A percentile compares a stretch with the other conserved stretches of the same genome.
Evolutionary conservation across 163 green algal species (phyloP).

Genomic region (Prototheca wickerhamii): DNA sequence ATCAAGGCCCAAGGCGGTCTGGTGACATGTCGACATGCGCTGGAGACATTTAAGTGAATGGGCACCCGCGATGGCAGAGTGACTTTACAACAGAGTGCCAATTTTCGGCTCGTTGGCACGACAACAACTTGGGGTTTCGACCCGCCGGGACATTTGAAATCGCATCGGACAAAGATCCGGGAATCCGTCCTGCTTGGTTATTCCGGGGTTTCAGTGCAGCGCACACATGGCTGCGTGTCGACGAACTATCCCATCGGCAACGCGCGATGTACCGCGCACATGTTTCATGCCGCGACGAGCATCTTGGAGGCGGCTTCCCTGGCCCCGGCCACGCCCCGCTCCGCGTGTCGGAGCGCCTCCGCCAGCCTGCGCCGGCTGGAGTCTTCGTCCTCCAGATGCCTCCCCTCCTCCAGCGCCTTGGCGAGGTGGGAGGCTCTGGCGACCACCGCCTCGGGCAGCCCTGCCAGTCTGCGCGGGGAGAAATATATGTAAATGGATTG

Average conservation of each 20-base stretch:
- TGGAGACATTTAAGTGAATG: no score
- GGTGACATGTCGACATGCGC: no score
- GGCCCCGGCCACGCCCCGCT: not conserved
- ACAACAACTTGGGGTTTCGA: no score
- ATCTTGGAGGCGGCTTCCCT: not conserved
- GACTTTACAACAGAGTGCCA: not conserved
- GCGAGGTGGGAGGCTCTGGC: slow-evolving; percentile 18
- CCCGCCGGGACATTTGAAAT: not conserved
- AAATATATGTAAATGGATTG: not conserved
- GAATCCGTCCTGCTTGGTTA: not conserved
- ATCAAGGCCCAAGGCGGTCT: no score
- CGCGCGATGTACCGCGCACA: not conserved
- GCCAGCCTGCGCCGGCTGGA: no score
- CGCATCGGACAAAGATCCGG: not conserved
- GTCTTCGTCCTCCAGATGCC: not conserved
- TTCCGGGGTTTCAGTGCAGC: no score
- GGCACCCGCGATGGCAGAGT: no score
- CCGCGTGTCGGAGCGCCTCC: no score
- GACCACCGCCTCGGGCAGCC: slow-evolving; percentile 44
- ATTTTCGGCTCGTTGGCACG: not conserved
- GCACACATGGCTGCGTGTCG: not conserved
- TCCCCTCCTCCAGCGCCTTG: slow-evolving; percentile 7
- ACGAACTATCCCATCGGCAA: not conserved
- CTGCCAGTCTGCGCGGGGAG: slow-evolving; percentile 39
- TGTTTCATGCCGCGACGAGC: not conserved